Percentiles rank a stretch among this genome's conserved stretches.
Conservation (phyloP, 2,329 filamentous ascomycete species). For the Scytalidium lignicola region DNA sequence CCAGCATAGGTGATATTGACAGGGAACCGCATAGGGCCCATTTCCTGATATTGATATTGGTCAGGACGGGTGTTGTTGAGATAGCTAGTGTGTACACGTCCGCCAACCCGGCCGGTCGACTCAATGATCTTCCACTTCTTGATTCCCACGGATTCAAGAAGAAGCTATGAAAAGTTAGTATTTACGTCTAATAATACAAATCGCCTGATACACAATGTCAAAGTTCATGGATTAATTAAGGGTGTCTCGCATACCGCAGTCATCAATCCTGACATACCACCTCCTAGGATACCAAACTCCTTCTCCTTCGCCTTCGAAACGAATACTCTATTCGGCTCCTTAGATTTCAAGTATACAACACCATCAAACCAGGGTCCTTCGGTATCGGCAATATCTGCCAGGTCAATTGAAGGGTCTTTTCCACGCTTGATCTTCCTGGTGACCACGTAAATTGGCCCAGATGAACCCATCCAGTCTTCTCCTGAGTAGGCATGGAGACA, state of each 20-base stretch:
- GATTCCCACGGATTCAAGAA: conserved; percentile 42
- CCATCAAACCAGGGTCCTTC: conserved; percentile 60
- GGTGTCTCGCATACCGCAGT: conserved; percentile 44
- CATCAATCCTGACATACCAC: conserved; percentile 59
- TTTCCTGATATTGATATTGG: conserved; percentile 63
- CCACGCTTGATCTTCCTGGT: background rate
- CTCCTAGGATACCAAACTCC: conserved; percentile 56
- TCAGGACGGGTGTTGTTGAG: conserved; percentile 48
- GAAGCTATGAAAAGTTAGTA: conserved; percentile 16
- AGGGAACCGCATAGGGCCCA: conserved; percentile 62
- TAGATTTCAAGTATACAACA: conserved; percentile 49
- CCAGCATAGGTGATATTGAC: conserved; percentile 39
- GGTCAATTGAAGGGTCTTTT: background rate
- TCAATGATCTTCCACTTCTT: conserved; percentile 57
- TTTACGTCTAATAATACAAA: background rate
- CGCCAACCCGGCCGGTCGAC: conserved; percentile 53
- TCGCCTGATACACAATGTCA: too few species aligned
- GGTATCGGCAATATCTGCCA: conserved; percentile 5
- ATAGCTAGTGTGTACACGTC: conserved; percentile 57
- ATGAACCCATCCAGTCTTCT: conserved; percentile 21
- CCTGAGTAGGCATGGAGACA: conserved; percentile 25
- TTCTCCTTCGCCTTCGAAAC: conserved; percentile 49
- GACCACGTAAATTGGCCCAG: conserved; percentile 10
- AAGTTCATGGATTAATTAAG: too few species aligned
- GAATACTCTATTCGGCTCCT: conserved; percentile 46